Conservation (phyloP, 208 protist species). For the Acanthamoeba sp. region DNA sequence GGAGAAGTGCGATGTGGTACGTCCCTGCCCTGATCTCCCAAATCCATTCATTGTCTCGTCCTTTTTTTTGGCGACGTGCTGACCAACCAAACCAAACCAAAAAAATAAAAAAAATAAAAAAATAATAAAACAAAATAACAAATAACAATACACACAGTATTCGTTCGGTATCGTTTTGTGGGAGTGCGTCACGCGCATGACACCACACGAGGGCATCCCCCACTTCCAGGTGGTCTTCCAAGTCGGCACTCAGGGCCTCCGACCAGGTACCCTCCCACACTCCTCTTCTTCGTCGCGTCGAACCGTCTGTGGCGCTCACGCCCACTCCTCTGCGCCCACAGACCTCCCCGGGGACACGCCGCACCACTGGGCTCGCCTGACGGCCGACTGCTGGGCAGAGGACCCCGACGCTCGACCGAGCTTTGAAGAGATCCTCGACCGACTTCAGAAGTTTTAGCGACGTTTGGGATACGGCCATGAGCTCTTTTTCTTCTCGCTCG, state of each 20-base stretch:
- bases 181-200: constrained; percentile 68
- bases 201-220: constrained; percentile 53
- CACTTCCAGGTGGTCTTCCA: constrained; percentile 74
- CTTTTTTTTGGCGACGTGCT: no score
- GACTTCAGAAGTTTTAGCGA: constrained; percentile 46
- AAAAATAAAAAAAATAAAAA: no score
- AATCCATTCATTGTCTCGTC: no score
- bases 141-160: neutral
- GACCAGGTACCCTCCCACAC: constrained; percentile 16
- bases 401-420: constrained; percentile 62
- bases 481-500: neutral
- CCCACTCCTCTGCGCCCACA: neutral
- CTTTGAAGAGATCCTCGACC: constrained; percentile 66
- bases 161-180: constrained; percentile 67
- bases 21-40: neutral
- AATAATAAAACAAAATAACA: neutral
- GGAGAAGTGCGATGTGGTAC: constrained; percentile 69
- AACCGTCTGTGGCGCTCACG: neutral
- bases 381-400: constrained; percentile 62
- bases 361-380: constrained; percentile 62
- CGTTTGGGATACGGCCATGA: neutral
- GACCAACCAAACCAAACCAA: no score
- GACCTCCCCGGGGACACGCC: constrained; percentile 44
- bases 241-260: constrained; percentile 68
- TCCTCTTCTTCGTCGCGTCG: neutral